phyloP scores from a whole-genome alignment of 129 eudicot genomes.

The Pittosporum tobira region DNA sequence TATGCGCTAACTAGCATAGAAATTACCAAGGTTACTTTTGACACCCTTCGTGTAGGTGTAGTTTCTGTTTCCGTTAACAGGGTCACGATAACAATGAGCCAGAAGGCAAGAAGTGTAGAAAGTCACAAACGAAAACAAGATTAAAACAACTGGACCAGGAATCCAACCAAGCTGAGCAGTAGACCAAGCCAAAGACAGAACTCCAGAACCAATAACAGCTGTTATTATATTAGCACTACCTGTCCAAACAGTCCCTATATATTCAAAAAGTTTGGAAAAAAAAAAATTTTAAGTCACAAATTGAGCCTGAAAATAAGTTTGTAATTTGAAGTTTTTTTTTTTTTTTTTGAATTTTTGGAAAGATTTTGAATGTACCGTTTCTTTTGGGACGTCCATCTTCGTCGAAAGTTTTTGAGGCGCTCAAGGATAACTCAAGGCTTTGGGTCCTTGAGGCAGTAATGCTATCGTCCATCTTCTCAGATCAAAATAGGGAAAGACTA shows the following conservation, averaged over 20 bases:
- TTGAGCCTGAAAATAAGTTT: too few relatives aligned
- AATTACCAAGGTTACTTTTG: constrained; percentile 40
- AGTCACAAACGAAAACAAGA: constrained; percentile 43
- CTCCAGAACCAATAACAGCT: constrained; percentile 64
- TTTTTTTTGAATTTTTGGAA: too few relatives aligned
- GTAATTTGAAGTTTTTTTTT: too few relatives aligned
- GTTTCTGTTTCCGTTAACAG: constrained; percentile 44
- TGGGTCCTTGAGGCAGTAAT: too few relatives aligned
- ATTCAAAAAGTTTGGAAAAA: too few relatives aligned
- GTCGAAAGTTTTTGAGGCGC: constrained; percentile 32
- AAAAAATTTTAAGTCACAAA: too few relatives aligned
- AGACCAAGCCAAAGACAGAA: constrained; percentile 57
- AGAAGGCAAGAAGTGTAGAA: too few relatives aligned
- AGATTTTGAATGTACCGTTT: too few relatives aligned
- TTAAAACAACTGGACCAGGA: constrained; percentile 44
- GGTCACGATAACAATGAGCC: constrained; percentile 50
- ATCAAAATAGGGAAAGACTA: too few relatives aligned
- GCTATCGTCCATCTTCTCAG: too few relatives aligned
- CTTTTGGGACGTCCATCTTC: constrained; percentile 50
- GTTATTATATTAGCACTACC: constrained; percentile 60
- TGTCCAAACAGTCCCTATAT: constrained; percentile 36
- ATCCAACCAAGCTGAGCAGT: constrained; percentile 59
- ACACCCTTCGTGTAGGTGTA: constrained; percentile 60
- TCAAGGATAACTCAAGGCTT: too few relatives aligned
- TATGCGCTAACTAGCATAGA: not conserved